These are phyloP conservation scores for Gigaspora rosea DNA, from an alignment of 192 early-diverging fungal species.

Conservation along the genomic window DNA sequence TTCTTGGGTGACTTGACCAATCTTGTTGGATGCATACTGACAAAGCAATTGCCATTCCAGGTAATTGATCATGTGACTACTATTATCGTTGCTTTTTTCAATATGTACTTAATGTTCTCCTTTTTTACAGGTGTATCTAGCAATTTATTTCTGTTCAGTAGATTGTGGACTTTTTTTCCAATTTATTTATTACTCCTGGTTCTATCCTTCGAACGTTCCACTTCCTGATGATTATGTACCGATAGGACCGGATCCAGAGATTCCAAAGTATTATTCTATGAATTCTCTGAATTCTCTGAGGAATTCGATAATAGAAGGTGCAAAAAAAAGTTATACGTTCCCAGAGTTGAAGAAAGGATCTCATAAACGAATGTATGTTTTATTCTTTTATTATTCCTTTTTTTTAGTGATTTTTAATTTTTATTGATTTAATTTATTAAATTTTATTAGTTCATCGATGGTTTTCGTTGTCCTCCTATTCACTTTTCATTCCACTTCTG, in stretches of 20 bases:
- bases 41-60: slow-evolving; percentile 79
- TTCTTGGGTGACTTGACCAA: slow-evolving; percentile 68
- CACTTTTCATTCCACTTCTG: slow-evolving; percentile 21
- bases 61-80: slow-evolving; percentile 36
- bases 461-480: slow-evolving; percentile 28
- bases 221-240: neutral
- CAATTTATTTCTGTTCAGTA: slow-evolving; percentile 49
- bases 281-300: neutral
- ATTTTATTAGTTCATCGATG: slow-evolving; percentile 16
- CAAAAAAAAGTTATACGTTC: slow-evolving; percentile 31
- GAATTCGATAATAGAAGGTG: slow-evolving; percentile 6
- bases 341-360: slow-evolving; percentile 20
- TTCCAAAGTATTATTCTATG: neutral
- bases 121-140: slow-evolving; percentile 50
- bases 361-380: slow-evolving; percentile 16
- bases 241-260: too few species aligned
- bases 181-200: slow-evolving; percentile 43
- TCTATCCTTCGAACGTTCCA: too few species aligned
- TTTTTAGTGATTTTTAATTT: neutral
- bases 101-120: neutral
- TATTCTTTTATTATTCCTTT: neutral
- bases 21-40: slow-evolving; percentile 68
- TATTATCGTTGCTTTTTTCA: neutral
- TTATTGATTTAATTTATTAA: neutral
- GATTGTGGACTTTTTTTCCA: slow-evolving; percentile 45